Conservation (phyloP, 192 early-diverging fungal genomes). For the Backusella circina region DNA sequence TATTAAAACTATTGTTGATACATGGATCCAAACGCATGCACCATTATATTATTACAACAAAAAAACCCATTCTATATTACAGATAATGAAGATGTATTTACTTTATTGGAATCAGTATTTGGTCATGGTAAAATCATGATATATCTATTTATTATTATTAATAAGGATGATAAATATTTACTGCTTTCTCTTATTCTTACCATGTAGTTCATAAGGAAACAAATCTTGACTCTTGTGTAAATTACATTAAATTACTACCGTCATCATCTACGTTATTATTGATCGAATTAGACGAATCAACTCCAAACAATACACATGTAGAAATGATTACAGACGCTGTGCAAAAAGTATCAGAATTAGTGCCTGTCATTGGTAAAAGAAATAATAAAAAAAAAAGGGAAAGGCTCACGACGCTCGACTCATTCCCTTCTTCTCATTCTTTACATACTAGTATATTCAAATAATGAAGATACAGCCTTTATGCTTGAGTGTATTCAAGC, state of each 20-base stretch:
- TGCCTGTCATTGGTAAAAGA: constrained; percentile 13
- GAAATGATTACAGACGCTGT: constrained; percentile 7
- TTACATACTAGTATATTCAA: constrained; percentile 19
- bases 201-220: not conserved
- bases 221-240: constrained; percentile 9
- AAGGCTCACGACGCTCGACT: not conserved
- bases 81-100: not conserved
- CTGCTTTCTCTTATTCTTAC: not conserved
- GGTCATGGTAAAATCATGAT: constrained; percentile 7
- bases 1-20: not conserved
- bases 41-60: constrained; percentile 8
- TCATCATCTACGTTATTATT: constrained; percentile 6
- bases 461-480: constrained; percentile 11
- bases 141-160: not conserved
- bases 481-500: constrained; percentile 34
- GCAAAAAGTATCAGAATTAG: not conserved
- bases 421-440: not conserved
- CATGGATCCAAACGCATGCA: constrained; percentile 6
- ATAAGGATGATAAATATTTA: not conserved
- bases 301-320: not conserved
- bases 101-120: not conserved
- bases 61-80: not conserved
- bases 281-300: constrained; percentile 8
- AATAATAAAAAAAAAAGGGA: not conserved
- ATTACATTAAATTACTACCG: constrained; percentile 6